A percentile compares a stretch with the other conserved stretches of the same genome.
Evolutionary conservation across 768 basidiomycete genomes (phyloP).

Genomic region (Mycena sanguinolenta): DNA sequence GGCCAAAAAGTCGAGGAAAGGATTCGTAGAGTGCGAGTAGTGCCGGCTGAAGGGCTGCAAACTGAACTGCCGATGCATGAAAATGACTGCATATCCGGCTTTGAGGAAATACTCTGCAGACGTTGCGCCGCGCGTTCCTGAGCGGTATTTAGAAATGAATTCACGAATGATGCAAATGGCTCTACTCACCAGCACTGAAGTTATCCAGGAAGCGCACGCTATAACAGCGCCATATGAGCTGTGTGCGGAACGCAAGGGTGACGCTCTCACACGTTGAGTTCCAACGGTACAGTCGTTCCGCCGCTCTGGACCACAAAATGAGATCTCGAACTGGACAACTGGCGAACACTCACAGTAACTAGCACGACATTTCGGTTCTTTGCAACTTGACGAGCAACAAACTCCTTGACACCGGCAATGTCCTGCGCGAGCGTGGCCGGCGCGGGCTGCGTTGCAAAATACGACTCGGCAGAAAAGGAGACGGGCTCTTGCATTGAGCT

Average conservation of each 20-base stretch:
- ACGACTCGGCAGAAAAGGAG: conserved; percentile 87
- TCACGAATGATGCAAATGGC: background rate
- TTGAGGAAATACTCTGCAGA: conserved; percentile 98
- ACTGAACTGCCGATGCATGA: conserved; percentile 98
- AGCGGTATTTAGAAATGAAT: conserved; percentile 13
- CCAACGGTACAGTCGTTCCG: conserved; percentile 96
- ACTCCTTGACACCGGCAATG: conserved; percentile 72
- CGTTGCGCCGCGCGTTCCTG: conserved; percentile 95
- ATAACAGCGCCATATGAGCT: conserved; percentile 45
- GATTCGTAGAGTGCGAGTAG: conserved; percentile 98
- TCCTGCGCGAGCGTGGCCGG: conserved; percentile 82
- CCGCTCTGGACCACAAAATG: conserved; percentile 76
- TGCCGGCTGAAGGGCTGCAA: conserved; percentile 97
- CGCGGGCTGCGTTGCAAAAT: conserved; percentile 89
- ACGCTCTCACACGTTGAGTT: conserved; percentile 95
- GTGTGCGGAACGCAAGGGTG: conserved; percentile 42
- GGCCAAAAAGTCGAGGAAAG: conserved; percentile 95
- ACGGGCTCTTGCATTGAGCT: conserved; percentile 14
- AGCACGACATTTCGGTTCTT: conserved; percentile 86
- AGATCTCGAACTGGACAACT: conserved; percentile 24
- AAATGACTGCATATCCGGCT: conserved; percentile 96
- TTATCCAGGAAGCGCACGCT: conserved; percentile 99
- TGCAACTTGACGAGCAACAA: conserved; percentile 76
- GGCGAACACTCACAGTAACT: conserved; percentile 81
- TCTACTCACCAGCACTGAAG: conserved; percentile 89